A percentile compares a stretch with the other conserved stretches of the same genome.
phyloP scores from a whole-genome alignment of 306 rosid genomes.

The Medicago arabica region DNA sequence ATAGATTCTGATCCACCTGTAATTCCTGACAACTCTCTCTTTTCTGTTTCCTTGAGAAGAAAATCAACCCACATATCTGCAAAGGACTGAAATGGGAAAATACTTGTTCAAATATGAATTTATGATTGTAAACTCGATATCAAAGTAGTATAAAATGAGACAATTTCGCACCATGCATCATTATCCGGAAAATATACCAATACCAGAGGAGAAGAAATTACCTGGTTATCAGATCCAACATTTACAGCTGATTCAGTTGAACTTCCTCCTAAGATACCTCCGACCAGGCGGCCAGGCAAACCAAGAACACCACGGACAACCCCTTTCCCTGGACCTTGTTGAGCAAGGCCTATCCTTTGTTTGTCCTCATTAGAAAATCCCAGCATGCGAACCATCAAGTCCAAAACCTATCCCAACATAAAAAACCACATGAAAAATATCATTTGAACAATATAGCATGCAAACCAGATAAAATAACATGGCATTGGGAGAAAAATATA shows the following conservation, averaged over 20 bases:
- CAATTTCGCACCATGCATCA: no score
- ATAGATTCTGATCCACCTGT: constrained; percentile 37
- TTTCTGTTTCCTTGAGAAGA: constrained; percentile 91
- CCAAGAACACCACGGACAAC: constrained; percentile 97
- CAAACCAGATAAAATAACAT: neutral
- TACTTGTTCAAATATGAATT: constrained; percentile 14
- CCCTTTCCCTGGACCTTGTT: constrained; percentile 86
- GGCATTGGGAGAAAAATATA: constrained; percentile 27
- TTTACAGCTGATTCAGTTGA: constrained; percentile 59
- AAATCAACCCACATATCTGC: constrained; percentile 99
- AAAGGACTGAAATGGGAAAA: constrained; percentile 73
- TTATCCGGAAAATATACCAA: neutral
- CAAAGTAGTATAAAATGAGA: constrained; percentile 4
- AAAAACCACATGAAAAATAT: constrained; percentile 36
- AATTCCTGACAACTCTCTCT: constrained; percentile 59
- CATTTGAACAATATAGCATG: constrained; percentile 17
- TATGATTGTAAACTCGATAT: neutral
- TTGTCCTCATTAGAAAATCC: constrained; percentile 95
- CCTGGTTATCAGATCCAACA: constrained; percentile 79
- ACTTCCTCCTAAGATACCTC: constrained; percentile 87
- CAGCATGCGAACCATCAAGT: constrained; percentile 96
- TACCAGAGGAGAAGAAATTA: constrained; percentile 29
- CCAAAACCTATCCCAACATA: constrained; percentile 71
- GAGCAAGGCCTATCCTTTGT: constrained; percentile 90
- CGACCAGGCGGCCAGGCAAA: constrained; percentile 93